Evolutionary conservation across 768 basidiomycete species (phyloP).

Genomic region (Panaeolus papilionaceus): DNA sequence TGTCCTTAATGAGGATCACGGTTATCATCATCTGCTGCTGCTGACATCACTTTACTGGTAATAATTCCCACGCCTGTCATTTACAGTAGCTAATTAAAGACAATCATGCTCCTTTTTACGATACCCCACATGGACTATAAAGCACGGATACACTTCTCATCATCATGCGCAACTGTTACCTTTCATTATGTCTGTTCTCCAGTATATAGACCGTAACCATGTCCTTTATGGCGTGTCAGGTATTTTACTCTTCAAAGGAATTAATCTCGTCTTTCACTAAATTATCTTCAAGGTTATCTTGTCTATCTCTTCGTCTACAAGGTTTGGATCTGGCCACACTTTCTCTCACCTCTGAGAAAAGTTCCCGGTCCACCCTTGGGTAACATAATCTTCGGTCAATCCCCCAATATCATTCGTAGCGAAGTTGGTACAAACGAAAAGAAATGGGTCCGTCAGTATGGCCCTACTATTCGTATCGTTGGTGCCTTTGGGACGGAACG

Average conservation of each 20-base stretch:
- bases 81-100: neutral
- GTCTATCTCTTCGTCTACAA: slow-evolving; percentile 27
- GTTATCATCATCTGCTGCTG: neutral
- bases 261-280: neutral
- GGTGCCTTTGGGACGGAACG: slow-evolving; percentile 49
- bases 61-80: neutral
- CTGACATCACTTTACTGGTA: slow-evolving; percentile 3
- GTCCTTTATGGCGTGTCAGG: slow-evolving; percentile 20
- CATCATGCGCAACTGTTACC: neutral
- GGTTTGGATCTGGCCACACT: slow-evolving; percentile 37
- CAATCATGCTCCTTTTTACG: neutral
- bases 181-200: neutral
- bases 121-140: neutral
- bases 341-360: slow-evolving; percentile 36
- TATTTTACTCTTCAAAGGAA: neutral
- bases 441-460: slow-evolving; percentile 48
- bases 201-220: slow-evolving; percentile 18
- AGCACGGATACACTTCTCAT: neutral
- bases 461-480: slow-evolving; percentile 45
- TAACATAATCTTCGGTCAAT: slow-evolving; percentile 43
- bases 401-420: slow-evolving; percentile 40
- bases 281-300: slow-evolving; percentile 20
- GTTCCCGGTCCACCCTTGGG: slow-evolving; percentile 36
- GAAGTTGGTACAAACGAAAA: slow-evolving; percentile 49
- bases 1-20: neutral